These are phyloP conservation scores for Gossypium anomalum DNA, from an alignment of 345 rosid species.

Conservation along the genomic window DNA sequence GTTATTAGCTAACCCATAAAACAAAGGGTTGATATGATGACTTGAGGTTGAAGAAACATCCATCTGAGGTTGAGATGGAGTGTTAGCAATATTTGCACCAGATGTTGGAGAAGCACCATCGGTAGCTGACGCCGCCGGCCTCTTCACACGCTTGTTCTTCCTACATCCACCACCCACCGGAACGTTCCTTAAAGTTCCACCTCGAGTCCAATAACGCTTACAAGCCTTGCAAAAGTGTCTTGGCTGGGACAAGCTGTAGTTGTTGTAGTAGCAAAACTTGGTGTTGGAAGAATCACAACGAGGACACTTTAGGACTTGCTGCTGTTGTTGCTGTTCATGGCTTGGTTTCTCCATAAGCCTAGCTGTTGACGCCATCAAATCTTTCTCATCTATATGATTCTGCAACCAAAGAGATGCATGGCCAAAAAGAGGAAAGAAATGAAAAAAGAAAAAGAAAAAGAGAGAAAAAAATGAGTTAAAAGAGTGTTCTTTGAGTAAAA, in stretches of 20 bases:
- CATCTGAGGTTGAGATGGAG: slow-evolving; percentile 33
- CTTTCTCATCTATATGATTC: slow-evolving; percentile 45
- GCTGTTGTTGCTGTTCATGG: slow-evolving; percentile 30
- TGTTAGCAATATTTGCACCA: slow-evolving; percentile 21
- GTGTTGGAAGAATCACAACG: slow-evolving; percentile 79
- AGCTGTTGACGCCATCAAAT: slow-evolving; percentile 44
- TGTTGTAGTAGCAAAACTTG: slow-evolving; percentile 78
- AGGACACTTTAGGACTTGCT: slow-evolving; percentile 55
- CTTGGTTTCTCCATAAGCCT: slow-evolving; percentile 38
- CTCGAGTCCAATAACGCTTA: slow-evolving; percentile 72
- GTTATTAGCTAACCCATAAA: slow-evolving; percentile 53
- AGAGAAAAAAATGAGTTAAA: slow-evolving; percentile 17
- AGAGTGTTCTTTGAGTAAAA: slow-evolving; percentile 29
- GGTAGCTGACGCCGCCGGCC: slow-evolving; percentile 28
- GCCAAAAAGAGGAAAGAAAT: not conserved
- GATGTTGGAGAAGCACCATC: slow-evolving; percentile 26
- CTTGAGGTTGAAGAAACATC: slow-evolving; percentile 39
- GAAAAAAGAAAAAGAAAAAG: slow-evolving; percentile 8
- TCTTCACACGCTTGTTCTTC: slow-evolving; percentile 62
- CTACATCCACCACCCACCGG: slow-evolving; percentile 77
- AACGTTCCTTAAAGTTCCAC: slow-evolving; percentile 68
- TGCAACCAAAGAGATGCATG: slow-evolving; percentile 24
- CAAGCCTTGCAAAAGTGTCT: slow-evolving; percentile 77
- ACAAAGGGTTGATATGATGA: slow-evolving; percentile 48
- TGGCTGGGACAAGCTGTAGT: slow-evolving; percentile 70